Evolutionary conservation across 139 green algal species (phyloP).

Genomic region (Tetraselmis chui): DNA sequence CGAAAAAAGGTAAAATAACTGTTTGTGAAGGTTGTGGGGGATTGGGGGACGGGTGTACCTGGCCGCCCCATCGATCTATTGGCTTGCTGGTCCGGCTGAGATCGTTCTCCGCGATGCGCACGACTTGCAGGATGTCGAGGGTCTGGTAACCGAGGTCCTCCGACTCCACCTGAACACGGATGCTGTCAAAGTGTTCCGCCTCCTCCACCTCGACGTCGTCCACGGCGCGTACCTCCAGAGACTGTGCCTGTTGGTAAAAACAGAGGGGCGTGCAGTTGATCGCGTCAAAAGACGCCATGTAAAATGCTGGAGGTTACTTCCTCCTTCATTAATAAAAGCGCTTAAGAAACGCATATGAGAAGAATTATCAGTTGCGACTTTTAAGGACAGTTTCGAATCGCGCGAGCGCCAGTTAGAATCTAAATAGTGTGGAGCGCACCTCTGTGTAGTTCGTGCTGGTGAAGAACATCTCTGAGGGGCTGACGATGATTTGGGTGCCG

Average conservation of each 20-base stretch:
- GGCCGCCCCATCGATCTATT: not conserved
- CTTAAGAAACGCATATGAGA: too few relatives aligned
- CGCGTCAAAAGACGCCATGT: too few relatives aligned
- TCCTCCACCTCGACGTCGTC: not conserved
- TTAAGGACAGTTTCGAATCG: too few relatives aligned
- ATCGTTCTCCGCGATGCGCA: not conserved
- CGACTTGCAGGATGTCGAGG: not conserved
- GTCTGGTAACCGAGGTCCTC: not conserved
- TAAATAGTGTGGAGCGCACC: too few relatives aligned
- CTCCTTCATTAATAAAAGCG: too few relatives aligned
- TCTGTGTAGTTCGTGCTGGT: not conserved
- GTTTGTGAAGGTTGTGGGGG: too few relatives aligned
- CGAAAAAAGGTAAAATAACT: too few relatives aligned
- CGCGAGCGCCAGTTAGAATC: too few relatives aligned
- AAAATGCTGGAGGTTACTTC: too few relatives aligned
- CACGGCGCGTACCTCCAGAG: not conserved
- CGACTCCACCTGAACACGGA: not conserved
- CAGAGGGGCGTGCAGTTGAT: too few relatives aligned
- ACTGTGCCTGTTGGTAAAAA: not conserved
- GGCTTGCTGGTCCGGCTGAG: not conserved
- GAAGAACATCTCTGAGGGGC: not conserved
- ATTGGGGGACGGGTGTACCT: not conserved
- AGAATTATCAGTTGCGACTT: too few relatives aligned
- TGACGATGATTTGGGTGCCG: not conserved
- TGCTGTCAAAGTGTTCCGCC: not conserved